These are phyloP conservation scores for Cicer pinnatifidum DNA, from an alignment of 306 rosid genomes.

Conservation along the genomic window DNA sequence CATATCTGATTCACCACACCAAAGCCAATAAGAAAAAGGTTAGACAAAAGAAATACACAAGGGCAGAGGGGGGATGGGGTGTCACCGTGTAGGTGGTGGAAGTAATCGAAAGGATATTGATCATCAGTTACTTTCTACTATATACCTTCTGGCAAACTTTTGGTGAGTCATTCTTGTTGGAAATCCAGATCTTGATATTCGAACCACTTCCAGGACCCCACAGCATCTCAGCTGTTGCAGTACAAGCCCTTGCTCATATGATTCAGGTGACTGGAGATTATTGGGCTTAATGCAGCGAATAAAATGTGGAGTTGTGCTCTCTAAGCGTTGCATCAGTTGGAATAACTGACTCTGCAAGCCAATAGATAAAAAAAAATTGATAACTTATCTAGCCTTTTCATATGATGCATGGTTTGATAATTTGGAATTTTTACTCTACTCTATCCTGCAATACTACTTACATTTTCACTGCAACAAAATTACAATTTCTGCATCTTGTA, in stretches of 20 bases:
- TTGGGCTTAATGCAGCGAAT: constrained; percentile 98
- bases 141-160: constrained; percentile 88
- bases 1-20: constrained; percentile 65
- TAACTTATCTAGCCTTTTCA: constrained; percentile 30
- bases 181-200: constrained; percentile 95
- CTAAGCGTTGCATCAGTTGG: constrained; percentile 87
- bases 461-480: constrained; percentile 13
- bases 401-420: constrained; percentile 34
- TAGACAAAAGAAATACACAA: constrained; percentile 30
- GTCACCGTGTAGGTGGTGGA: neutral
- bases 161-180: constrained; percentile 93
- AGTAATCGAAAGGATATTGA: constrained; percentile 3
- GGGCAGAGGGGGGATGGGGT: neutral
- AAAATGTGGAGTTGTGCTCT: constrained; percentile 96
- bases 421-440: constrained; percentile 27
- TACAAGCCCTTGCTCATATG: constrained; percentile 91
- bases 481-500: neutral
- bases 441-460: constrained; percentile 12
- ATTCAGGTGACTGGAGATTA: constrained; percentile 83
- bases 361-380: constrained; percentile 26
- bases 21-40: constrained; percentile 38
- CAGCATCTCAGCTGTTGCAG: constrained; percentile 95
- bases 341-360: constrained; percentile 78
- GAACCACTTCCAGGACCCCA: constrained; percentile 95
- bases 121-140: constrained; percentile 30